A percentile compares a stretch with the other conserved stretches of the same genome.
phyloP scores from a whole-genome alignment of 805 yeast species.

The Hyphopichia homilentoma region DNA sequence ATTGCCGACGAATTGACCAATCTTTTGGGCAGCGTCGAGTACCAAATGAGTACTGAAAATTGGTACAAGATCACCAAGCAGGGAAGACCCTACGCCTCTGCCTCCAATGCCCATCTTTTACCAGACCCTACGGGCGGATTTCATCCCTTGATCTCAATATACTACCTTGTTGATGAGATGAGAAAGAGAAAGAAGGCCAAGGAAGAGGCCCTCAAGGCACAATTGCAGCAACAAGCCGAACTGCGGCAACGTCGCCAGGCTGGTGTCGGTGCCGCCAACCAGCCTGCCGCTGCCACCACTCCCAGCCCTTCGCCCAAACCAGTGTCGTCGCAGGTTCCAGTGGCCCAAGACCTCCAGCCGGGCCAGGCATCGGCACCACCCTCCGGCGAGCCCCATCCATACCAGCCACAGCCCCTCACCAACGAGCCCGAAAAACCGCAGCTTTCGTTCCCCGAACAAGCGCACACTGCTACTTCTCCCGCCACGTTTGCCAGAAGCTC shows the following conservation, averaged over 20 bases:
- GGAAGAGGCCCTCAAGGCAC: slow-evolving; percentile 40
- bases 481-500: slow-evolving; percentile 10
- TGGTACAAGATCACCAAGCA: slow-evolving; percentile 53
- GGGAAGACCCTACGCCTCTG: slow-evolving; percentile 34
- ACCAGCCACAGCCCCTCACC: slow-evolving; percentile 4
- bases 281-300: neutral
- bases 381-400: neutral
- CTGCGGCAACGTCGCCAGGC: slow-evolving; percentile 9
- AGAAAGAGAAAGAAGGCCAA: slow-evolving; percentile 62
- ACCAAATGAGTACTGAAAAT: slow-evolving; percentile 55
- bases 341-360: slow-evolving; percentile 5
- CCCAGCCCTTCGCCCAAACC: neutral
- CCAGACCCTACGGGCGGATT: slow-evolving; percentile 83
- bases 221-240: slow-evolving; percentile 18
- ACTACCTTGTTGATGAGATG: slow-evolving; percentile 84
- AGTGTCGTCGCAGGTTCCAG: neutral
- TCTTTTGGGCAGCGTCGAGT: slow-evolving; percentile 61
- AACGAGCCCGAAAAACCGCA: slow-evolving; percentile 8
- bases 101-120: slow-evolving; percentile 29
- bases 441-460: slow-evolving; percentile 35
- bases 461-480: slow-evolving; percentile 29
- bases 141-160: slow-evolving; percentile 86
- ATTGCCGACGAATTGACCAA: slow-evolving; percentile 52
- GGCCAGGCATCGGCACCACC: slow-evolving; percentile 7
- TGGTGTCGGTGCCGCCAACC: neutral